A percentile compares a stretch with the other conserved stretches of the same genome.
Evolutionary conservation across 2,329 filamentous ascomycete genomes (phyloP).

Genomic region (Ceratocystiopsis minuta): DNA sequence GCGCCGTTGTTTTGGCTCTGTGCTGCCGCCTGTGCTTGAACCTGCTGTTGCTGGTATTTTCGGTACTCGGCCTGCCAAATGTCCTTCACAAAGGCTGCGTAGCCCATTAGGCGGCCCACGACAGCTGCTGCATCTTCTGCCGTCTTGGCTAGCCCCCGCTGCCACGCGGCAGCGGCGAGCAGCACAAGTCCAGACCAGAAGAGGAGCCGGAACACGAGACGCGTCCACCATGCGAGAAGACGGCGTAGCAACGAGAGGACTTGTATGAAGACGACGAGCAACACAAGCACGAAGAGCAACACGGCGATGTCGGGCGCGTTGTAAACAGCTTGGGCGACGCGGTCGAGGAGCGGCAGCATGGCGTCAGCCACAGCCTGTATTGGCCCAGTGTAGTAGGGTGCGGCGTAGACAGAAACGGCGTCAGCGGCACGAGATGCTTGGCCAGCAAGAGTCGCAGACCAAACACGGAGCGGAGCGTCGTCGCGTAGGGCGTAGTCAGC

Average conservation of each 20-base stretch:
- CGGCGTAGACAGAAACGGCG: slow-evolving; percentile 21
- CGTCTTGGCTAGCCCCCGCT: slow-evolving; percentile 48
- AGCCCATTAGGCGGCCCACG: slow-evolving; percentile 25
- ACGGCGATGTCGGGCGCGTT: slow-evolving; percentile 25
- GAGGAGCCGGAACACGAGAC: slow-evolving; percentile 41
- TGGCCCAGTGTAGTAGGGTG: slow-evolving; percentile 25
- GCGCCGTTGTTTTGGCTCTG: neutral
- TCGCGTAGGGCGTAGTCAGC: slow-evolving; percentile 30
- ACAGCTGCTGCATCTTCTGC: slow-evolving; percentile 35
- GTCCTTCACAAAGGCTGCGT: slow-evolving; percentile 29
- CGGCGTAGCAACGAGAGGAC: slow-evolving; percentile 53
- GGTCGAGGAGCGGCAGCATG: slow-evolving; percentile 15
- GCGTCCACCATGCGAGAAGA: slow-evolving; percentile 59
- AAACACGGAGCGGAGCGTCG: slow-evolving; percentile 24
- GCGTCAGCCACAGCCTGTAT: slow-evolving; percentile 7
- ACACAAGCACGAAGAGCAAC: slow-evolving; percentile 29
- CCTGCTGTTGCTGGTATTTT: slow-evolving; percentile 32
- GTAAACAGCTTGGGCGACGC: slow-evolving; percentile 18
- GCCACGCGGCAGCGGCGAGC: slow-evolving; percentile 38
- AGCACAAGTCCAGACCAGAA: slow-evolving; percentile 45
- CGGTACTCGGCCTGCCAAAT: slow-evolving; percentile 41
- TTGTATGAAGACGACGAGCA: slow-evolving; percentile 43
- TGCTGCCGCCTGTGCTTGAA: slow-evolving; percentile 11
- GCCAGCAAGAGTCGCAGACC: slow-evolving; percentile 18
- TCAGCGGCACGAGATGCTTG: slow-evolving; percentile 15